Evolutionary conservation across 176 grass and related monocot genomes (phyloP).

Genomic region (Musa beccarii): DNA sequence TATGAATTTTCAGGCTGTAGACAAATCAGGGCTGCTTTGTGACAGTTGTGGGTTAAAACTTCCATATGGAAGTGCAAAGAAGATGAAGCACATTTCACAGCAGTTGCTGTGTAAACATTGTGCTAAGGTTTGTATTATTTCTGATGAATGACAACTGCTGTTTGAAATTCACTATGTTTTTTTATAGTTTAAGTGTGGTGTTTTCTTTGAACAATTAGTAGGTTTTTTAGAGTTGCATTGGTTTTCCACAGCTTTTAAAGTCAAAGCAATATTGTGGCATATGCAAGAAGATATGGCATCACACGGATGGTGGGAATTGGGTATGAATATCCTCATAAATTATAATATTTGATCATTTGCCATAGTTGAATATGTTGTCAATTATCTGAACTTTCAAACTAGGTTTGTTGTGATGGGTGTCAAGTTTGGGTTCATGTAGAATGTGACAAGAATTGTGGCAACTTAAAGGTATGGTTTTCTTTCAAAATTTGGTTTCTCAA

Average conservation of each 20-base stretch:
- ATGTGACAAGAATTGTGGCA: slow-evolving; percentile 54
- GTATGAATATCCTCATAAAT: slow-evolving; percentile 41
- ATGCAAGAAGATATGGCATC: slow-evolving; percentile 95
- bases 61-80: slow-evolving; percentile 49
- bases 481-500: slow-evolving; percentile 2
- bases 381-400: neutral
- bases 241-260: slow-evolving; percentile 55
- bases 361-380: neutral
- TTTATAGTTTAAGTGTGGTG: neutral
- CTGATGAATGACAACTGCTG: neutral
- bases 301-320: slow-evolving; percentile 89
- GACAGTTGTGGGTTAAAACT: slow-evolving; percentile 48
- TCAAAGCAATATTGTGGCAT: slow-evolving; percentile 94
- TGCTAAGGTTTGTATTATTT: slow-evolving; percentile 36
- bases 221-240: neutral
- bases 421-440: slow-evolving; percentile 94
- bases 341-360: neutral
- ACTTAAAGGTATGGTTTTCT: slow-evolving; percentile 54
- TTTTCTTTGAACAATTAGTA: neutral
- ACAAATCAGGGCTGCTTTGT: slow-evolving; percentile 37
- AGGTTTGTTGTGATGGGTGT: slow-evolving; percentile 90
- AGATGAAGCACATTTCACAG: slow-evolving; percentile 35
- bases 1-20: slow-evolving; percentile 27
- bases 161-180: slow-evolving; percentile 1
- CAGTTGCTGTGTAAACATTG: slow-evolving; percentile 59